Evolutionary conservation across 768 basidiomycete genomes (phyloP).

Genomic region (Tylopilus felleus): DNA sequence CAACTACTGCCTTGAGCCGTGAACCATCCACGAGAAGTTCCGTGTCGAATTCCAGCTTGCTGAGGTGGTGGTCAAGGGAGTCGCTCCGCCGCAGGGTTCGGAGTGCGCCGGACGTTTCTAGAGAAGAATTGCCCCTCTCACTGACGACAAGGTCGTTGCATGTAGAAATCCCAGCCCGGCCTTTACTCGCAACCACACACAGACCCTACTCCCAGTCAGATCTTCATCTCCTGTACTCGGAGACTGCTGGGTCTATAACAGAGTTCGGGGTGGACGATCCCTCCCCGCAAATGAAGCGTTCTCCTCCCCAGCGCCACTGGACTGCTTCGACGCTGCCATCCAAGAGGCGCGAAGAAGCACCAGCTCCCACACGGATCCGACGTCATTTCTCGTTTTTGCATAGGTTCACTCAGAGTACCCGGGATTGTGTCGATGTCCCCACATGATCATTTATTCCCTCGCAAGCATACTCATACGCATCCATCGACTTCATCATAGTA

Average conservation of each 20-base stretch:
- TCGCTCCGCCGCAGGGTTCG: slow-evolving; percentile 50
- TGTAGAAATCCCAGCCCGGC: slow-evolving; percentile 9
- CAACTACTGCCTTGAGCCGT: slow-evolving; percentile 31
- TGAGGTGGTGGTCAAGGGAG: slow-evolving; percentile 50
- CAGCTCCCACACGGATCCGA: slow-evolving; percentile 23
- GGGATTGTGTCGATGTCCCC: slow-evolving; percentile 9
- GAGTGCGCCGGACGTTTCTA: slow-evolving; percentile 48
- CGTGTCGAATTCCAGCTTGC: slow-evolving; percentile 31
- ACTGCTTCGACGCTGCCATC: slow-evolving; percentile 15
- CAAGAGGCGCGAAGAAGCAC: slow-evolving; percentile 14
- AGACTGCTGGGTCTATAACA: slow-evolving; percentile 6
- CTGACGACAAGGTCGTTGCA: slow-evolving; percentile 27
- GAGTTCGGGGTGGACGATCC: slow-evolving; percentile 24
- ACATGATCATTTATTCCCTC: slow-evolving; percentile 10
- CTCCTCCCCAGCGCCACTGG: slow-evolving; percentile 22
- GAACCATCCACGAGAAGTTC: slow-evolving; percentile 26
- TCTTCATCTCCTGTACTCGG: slow-evolving; percentile 23
- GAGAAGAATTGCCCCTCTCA: slow-evolving; percentile 25
- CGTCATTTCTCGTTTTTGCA: slow-evolving; percentile 37
- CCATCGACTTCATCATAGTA: slow-evolving; percentile 8
- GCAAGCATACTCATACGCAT: slow-evolving; percentile 19
- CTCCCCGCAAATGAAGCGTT: slow-evolving; percentile 10
- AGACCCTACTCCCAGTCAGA: slow-evolving; percentile 33
- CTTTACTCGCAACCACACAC: slow-evolving; percentile 12
- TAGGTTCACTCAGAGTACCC: slow-evolving; percentile 26